Evolutionary conservation across 148 eudicot genomes (phyloP).

Genomic region (Cornus kousa): DNA sequence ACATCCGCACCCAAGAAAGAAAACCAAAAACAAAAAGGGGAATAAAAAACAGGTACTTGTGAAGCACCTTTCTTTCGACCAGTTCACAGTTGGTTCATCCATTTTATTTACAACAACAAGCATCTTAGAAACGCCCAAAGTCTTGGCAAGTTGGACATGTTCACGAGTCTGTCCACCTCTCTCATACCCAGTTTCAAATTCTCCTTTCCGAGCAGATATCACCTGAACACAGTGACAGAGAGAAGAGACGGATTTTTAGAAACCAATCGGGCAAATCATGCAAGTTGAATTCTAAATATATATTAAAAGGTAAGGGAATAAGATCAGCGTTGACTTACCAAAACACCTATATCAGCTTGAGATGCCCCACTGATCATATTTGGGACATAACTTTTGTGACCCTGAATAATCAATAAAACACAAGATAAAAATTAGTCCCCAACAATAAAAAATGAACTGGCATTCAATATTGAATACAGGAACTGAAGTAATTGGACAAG

Average conservation of each 20-base stretch:
- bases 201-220: constrained; percentile 97
- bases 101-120: constrained; percentile 90
- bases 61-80: constrained; percentile 88
- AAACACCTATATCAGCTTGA: constrained; percentile 94
- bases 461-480: background rate
- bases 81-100: constrained; percentile 94
- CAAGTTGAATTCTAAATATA: background rate
- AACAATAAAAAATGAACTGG: background rate
- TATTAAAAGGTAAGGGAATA: background rate
- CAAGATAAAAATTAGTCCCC: background rate
- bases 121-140: constrained; percentile 89
- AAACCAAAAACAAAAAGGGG: background rate
- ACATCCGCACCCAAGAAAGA: background rate
- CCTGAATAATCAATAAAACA: constrained; percentile 37
- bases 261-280: background rate
- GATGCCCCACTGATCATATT: constrained; percentile 99
- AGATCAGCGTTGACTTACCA: constrained; percentile 41
- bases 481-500: background rate
- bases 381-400: constrained; percentile 97
- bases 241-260: background rate
- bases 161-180: constrained; percentile 99
- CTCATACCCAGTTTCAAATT: constrained; percentile 98
- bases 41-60: background rate
- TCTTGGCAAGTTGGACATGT: constrained; percentile 94
- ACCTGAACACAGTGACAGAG: constrained; percentile 40